Conservation (phyloP, 2,329 filamentous ascomycete genomes). For the Arthrinium phaeospermum region DNA sequence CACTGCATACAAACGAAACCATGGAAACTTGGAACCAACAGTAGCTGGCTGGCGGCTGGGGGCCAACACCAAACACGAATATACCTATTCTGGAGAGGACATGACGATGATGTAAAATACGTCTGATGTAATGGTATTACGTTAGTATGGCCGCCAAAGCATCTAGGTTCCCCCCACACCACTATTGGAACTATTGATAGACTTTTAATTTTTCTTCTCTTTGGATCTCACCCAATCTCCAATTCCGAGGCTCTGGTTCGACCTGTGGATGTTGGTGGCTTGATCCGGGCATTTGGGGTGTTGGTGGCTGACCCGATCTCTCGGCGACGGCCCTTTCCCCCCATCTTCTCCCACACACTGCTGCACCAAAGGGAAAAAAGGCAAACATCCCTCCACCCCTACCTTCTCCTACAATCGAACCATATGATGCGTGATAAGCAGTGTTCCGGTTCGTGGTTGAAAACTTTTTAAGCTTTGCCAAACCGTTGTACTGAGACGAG, state of each 20-base stretch:
- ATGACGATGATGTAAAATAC: slow-evolving; percentile 2
- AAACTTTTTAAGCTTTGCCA: background rate
- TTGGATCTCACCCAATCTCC: background rate
- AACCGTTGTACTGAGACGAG: slow-evolving; percentile 16
- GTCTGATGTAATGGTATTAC: background rate
- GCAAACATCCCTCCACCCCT: background rate
- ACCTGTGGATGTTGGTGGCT: slow-evolving; percentile 4
- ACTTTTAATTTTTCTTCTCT: background rate
- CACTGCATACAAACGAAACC: slow-evolving; percentile 5
- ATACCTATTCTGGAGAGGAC: background rate
- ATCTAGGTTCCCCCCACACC: background rate
- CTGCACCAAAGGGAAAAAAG: slow-evolving; percentile 2
- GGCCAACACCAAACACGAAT: background rate
- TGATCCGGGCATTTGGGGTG: background rate
- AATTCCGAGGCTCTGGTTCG: slow-evolving; percentile 2
- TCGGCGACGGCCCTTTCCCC: background rate
- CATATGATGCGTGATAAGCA: background rate
- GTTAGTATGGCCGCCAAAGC: background rate
- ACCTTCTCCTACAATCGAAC: background rate
- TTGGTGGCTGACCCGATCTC: slow-evolving; percentile 14
- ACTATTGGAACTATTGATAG: slow-evolving; percentile 15
- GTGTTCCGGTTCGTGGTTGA: background rate
- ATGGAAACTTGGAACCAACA: slow-evolving; percentile 8
- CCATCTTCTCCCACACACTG: background rate
- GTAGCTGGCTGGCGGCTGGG: background rate